A percentile compares a stretch with the other conserved stretches of the same genome.
phyloP scores from a whole-genome alignment of 805 yeast species.

The Ascoidea rubescens region DNA sequence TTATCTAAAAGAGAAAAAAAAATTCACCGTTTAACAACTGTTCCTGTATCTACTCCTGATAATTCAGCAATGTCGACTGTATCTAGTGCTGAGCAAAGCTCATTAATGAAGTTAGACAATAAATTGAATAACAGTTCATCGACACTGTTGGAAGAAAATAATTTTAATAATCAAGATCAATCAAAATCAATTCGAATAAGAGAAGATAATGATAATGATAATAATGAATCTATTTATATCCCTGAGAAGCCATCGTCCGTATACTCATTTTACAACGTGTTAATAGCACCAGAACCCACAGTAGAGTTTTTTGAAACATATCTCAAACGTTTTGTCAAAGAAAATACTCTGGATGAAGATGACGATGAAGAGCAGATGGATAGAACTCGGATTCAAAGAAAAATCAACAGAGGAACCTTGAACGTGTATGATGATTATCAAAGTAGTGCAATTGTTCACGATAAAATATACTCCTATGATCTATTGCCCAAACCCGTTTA shows the following conservation, averaged over 20 bases:
- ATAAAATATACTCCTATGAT: constrained; percentile 50
- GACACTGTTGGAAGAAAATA: too few relatives aligned
- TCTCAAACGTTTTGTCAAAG: constrained; percentile 3
- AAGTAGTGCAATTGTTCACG: constrained; percentile 64
- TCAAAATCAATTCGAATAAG: too few relatives aligned
- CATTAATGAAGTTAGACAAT: too few relatives aligned
- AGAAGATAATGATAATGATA: constrained; percentile 8
- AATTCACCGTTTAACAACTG: too few relatives aligned
- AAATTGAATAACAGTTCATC: too few relatives aligned
- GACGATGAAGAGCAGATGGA: constrained; percentile 2
- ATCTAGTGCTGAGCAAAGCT: too few relatives aligned
- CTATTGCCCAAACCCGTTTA: constrained; percentile 51
- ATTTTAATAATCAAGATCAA: too few relatives aligned
- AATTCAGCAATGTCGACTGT: too few relatives aligned
- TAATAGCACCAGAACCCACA: constrained; percentile 43
- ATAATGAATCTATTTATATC: constrained; percentile 7
- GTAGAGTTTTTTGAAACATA: constrained; percentile 24
- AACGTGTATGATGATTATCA: constrained; percentile 23
- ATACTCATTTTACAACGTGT: constrained; percentile 35
- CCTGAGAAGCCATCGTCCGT: constrained; percentile 38
- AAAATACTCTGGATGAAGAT: constrained; percentile 5
- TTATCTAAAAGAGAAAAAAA: too few relatives aligned
- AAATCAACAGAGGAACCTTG: constrained; percentile 56
- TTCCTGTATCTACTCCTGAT: too few relatives aligned
- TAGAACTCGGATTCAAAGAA: constrained; percentile 32